Evolutionary conservation across 495 filamentous ascomycete species (phyloP).

Genomic region (Neurospora sp.): DNA sequence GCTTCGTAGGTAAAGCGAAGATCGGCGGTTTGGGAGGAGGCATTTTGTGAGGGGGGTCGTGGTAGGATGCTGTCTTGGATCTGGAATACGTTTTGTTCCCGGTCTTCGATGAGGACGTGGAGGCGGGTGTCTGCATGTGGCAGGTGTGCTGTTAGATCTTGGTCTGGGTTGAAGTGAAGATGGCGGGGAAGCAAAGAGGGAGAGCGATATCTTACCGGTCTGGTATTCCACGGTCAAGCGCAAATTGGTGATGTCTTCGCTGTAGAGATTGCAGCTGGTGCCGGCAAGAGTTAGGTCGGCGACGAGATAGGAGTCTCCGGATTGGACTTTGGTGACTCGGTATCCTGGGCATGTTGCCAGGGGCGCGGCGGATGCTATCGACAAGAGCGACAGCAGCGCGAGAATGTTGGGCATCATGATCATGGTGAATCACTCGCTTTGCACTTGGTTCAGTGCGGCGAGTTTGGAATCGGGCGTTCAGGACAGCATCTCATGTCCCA

Average conservation of each 20-base stretch:
- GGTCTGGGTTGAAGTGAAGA: neutral
- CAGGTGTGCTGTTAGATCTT: conserved; percentile 1
- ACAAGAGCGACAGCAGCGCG: conserved; percentile 35
- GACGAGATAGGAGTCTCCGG: conserved; percentile 37
- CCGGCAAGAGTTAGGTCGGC: conserved; percentile 60
- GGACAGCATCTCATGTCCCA: neutral
- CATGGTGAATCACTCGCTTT: neutral
- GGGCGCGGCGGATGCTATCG: conserved; percentile 6
- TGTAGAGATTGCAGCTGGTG: conserved; percentile 56
- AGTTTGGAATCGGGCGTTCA: neutral
- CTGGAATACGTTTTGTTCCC: conserved; percentile 61
- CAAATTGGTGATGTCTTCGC: conserved; percentile 54
- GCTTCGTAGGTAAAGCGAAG: conserved; percentile 55
- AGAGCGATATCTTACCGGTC: conserved; percentile 42
- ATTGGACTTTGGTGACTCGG: conserved; percentile 50
- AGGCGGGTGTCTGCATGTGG: conserved; percentile 54
- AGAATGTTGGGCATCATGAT: neutral
- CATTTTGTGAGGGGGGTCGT: conserved; percentile 35
- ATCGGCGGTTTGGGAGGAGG: conserved; percentile 21
- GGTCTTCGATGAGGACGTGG: conserved; percentile 73
- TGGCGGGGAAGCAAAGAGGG: neutral
- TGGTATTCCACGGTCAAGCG: conserved; percentile 67
- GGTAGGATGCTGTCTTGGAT: conserved; percentile 62
- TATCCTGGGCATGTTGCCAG: conserved; percentile 60
- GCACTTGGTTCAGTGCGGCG: neutral